Base-by-base conservation (phyloP, 73 alveolate genomes). In the Paramecium pentaurelia region DNA sequence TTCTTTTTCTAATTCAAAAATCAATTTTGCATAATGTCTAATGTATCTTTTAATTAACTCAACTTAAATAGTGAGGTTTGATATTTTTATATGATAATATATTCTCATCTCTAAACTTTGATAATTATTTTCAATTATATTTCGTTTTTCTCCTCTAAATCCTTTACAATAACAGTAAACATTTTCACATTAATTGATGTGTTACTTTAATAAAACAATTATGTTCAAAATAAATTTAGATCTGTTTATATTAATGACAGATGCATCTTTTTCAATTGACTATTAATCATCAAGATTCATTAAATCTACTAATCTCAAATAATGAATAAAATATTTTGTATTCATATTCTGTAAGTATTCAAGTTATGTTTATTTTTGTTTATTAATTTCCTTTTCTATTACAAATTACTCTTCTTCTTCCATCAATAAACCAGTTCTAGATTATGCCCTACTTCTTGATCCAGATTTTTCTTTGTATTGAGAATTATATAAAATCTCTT, bases 121-220 rank as follows among this genome's bases (percentile, higher is more conserved):
- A 80, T 32, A 80, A 45, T 45, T 80, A 22, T 47, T 80, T 44
- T 80, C 91, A 32, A 80, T 45, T 12, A 80, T 40, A 45, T 16
- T 49, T 47, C 91, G 9, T 44, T 25, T 80, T 80, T 80, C 91
- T 20, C 91, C 91, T 44, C 91, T 40, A 20, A 80, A 80, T 1
- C 91, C 91, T 80, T 80, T 80, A 6, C 91, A 80, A 80, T 80
- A 80, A 80, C 91, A 80, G 18, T 80, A 80, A 2, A 80, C 91
- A 49, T 49, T 80, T 6, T 45, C 91, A 80, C 91, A 80, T 80
- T 80, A 22, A 45, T 28, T 27, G 6, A 49, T 45, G 16, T 80
- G 91, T 4, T 60, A 80, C 9, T 80, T 49, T 9, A 80, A 58
- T 6, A 80, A 12, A 16, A 80, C 47, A 10, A 80, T 80, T 3